Evolutionary conservation across 345 rosid species (phyloP).

Genomic region (Fremontodendron californicum): DNA sequence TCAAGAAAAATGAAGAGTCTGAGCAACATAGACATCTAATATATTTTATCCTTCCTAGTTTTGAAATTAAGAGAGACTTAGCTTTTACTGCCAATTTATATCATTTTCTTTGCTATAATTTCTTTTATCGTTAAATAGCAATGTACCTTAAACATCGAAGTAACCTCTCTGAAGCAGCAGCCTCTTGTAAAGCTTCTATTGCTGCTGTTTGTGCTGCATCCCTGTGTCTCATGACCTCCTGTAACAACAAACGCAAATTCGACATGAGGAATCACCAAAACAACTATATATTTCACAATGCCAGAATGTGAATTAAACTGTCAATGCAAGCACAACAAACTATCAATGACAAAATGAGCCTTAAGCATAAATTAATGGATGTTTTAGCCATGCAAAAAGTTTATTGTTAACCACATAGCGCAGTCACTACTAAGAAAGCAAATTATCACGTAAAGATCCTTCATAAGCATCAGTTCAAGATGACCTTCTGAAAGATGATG

Average conservation of each 20-base stretch:
- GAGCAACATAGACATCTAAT: too few species aligned
- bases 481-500: not conserved
- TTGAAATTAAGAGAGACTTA: not conserved
- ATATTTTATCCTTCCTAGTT: not conserved
- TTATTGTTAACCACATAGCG: not conserved
- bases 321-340: not conserved
- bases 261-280: not conserved
- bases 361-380: not conserved
- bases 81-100: not conserved
- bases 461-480: not conserved
- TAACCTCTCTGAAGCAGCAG: conserved; percentile 84
- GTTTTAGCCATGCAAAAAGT: not conserved
- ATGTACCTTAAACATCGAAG: conserved; percentile 88
- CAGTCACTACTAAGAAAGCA: not conserved
- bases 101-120: not conserved
- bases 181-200: conserved; percentile 88
- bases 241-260: conserved; percentile 12
- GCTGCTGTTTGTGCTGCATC: conserved; percentile 89
- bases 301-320: not conserved
- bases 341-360: not conserved
- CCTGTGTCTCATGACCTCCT: conserved; percentile 86
- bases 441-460: not conserved
- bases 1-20: too few species aligned
- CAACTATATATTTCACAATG: not conserved
- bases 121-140: not conserved